A percentile compares a stretch with the other conserved stretches of the same genome.
Evolutionary conservation across 2,329 filamentous ascomycete species (phyloP).

Genomic region (Didymella sp.): DNA sequence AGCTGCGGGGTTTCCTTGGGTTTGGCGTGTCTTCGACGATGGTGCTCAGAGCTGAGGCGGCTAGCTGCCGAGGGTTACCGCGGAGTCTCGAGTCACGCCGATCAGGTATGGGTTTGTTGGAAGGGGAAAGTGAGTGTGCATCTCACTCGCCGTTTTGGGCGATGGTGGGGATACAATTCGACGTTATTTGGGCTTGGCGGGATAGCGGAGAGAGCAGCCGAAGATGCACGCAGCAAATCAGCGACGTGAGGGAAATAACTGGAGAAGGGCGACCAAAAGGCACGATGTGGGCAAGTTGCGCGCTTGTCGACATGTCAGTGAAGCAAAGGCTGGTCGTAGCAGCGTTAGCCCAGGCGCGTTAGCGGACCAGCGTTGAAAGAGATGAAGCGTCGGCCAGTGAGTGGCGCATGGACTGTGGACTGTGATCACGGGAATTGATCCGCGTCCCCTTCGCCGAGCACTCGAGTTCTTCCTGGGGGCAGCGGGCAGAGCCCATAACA

Average conservation of each 20-base stretch:
- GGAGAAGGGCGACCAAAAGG: not conserved
- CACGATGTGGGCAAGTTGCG: not conserved
- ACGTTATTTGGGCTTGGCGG: constrained; percentile 6
- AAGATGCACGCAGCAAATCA: constrained; percentile 6
- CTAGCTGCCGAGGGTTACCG: not conserved
- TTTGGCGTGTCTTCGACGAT: not conserved
- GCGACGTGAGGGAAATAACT: not conserved
- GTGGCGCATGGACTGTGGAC: constrained; percentile 18
- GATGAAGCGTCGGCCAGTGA: constrained; percentile 6
- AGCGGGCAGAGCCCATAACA: constrained; percentile 1
- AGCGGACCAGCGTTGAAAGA: constrained; percentile 5
- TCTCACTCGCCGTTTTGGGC: constrained; percentile 24
- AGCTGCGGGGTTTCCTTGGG: not conserved
- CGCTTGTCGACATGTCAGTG: not conserved
- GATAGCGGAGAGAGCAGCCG: constrained; percentile 4
- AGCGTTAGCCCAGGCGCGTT: not conserved
- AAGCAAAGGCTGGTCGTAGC: not conserved
- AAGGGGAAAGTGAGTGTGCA: constrained; percentile 5
- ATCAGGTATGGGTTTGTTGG: constrained; percentile 2
- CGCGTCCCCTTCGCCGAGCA: constrained; percentile 16
- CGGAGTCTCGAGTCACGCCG: not conserved
- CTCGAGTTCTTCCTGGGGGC: not conserved
- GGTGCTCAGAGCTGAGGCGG: not conserved
- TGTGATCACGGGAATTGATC: constrained; percentile 18
- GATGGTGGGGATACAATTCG: constrained; percentile 21